A percentile compares a stretch with the other conserved stretches of the same genome.
Evolutionary conservation across 805 yeast genomes (phyloP).

Genomic region (Wickerhamiella occidentalis): DNA sequence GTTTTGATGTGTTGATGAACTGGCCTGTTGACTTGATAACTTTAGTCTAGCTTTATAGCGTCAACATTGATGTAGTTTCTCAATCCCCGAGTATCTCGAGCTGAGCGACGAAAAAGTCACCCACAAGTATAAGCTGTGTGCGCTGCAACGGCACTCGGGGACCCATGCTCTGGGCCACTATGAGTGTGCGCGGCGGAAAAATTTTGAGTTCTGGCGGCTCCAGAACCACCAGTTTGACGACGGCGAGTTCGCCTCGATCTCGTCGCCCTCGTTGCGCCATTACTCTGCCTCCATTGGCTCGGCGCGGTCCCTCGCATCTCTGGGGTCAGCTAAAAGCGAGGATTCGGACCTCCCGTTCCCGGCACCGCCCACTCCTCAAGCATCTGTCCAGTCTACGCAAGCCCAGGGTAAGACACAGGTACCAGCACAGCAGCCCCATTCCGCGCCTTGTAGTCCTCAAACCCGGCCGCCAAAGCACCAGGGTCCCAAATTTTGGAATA

Average conservation of each 20-base stretch:
- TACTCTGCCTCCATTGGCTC: background rate
- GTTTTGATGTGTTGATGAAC: too few relatives aligned
- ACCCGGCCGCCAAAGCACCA: background rate
- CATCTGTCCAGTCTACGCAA: background rate
- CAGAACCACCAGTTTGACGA: conserved; percentile 1
- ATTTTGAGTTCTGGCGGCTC: conserved; percentile 21
- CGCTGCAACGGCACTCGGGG: conserved; percentile 77
- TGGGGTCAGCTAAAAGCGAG: background rate
- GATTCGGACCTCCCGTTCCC: conserved; percentile 8
- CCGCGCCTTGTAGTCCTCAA: background rate
- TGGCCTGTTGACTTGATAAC: too few relatives aligned
- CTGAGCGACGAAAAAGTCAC: conserved; percentile 26
- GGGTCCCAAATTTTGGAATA: conserved; percentile 44
- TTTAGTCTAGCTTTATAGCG: too few relatives aligned
- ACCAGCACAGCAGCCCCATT: background rate
- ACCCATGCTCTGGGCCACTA: conserved; percentile 84
- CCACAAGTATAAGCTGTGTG: conserved; percentile 43
- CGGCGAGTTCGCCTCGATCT: background rate
- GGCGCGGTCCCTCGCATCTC: background rate
- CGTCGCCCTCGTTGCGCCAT: background rate
- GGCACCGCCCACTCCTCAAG: conserved; percentile 1
- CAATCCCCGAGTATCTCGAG: conserved; percentile 46
- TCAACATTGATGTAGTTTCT: too few relatives aligned
- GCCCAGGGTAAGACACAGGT: background rate
- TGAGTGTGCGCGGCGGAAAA: conserved; percentile 70